Percentiles rank a stretch among this genome's conserved stretches.
Evolutionary conservation across 192 early-diverging fungal genomes (phyloP).

Genomic region (Phycomyces blakesleeanus): DNA sequence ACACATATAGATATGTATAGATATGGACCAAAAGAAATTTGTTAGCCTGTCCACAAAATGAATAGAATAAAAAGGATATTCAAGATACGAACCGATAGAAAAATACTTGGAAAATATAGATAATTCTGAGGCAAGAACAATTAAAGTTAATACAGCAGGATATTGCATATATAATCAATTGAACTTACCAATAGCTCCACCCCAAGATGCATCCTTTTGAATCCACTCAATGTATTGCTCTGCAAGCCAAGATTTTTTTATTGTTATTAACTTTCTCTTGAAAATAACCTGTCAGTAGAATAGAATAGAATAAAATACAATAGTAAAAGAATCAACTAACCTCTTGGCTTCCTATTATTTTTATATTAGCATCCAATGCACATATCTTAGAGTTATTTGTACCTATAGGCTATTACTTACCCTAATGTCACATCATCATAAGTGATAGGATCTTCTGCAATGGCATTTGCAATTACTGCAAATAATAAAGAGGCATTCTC

Average conservation of each 20-base stretch:
- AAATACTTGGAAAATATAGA: conserved; percentile 70
- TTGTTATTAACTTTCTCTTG: not conserved
- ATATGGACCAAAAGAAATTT: not conserved
- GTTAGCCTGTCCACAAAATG: too few relatives aligned
- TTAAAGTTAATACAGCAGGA: not conserved
- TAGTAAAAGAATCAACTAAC: not conserved
- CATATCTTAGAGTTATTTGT: too few relatives aligned
- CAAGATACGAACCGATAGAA: conserved; percentile 39
- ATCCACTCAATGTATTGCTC: conserved; percentile 71
- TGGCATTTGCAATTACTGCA: conserved; percentile 46
- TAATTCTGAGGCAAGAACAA: conserved; percentile 47
- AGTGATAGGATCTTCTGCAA: conserved; percentile 45
- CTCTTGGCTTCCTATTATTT: conserved; percentile 11
- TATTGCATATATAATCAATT: not conserved
- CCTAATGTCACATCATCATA: conserved; percentile 69
- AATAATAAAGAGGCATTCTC: not conserved
- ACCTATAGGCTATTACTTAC: conserved; percentile 15
- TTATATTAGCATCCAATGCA: not conserved
- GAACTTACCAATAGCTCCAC: conserved; percentile 70
- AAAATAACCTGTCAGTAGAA: too few relatives aligned
- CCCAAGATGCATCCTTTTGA: conserved; percentile 60
- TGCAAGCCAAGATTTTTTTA: conserved; percentile 9
- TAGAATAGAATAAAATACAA: too few relatives aligned
- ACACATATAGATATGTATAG: not conserved
- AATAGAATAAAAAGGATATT: too few relatives aligned